Evolutionary conservation across 495 filamentous ascomycete species (phyloP).

Genomic region (Aspergillus olivimuriae): DNA sequence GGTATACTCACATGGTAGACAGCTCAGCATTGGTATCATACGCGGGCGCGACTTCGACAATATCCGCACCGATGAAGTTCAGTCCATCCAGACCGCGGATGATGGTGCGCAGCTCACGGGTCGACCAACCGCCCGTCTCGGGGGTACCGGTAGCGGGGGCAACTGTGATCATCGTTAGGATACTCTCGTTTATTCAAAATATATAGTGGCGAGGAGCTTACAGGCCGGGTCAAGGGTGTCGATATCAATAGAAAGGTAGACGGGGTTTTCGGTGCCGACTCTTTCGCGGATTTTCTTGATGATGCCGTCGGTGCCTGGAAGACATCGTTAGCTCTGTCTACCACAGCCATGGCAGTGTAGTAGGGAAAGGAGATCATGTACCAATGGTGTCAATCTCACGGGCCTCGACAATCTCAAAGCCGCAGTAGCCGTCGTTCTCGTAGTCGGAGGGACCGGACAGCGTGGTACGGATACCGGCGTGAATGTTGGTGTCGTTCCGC

Average conservation of each 20-base stretch:
- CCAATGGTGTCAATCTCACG: constrained; percentile 76
- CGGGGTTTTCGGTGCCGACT: constrained; percentile 64
- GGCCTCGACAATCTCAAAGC: constrained; percentile 76
- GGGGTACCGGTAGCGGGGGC: constrained; percentile 81
- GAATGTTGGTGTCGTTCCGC: constrained; percentile 76
- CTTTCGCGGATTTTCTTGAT: constrained; percentile 68
- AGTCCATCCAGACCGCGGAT: constrained; percentile 68
- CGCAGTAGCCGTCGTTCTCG: constrained; percentile 76
- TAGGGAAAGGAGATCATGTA: constrained; percentile 4
- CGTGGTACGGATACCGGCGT: constrained; percentile 78
- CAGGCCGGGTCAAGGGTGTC: constrained; percentile 83
- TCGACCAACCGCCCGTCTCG: constrained; percentile 83
- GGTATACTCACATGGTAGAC: constrained; percentile 50
- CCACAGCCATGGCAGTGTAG: no score
- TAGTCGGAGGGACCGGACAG: constrained; percentile 67
- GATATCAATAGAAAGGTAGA: constrained; percentile 85
- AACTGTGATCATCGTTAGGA: constrained; percentile 32
- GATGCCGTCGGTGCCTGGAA: constrained; percentile 49
- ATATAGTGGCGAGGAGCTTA: constrained; percentile 24
- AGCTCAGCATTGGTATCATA: constrained; percentile 66
- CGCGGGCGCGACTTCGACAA: constrained; percentile 67
- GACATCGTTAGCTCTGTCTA: not conserved
- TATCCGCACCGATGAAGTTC: constrained; percentile 72
- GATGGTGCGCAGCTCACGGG: constrained; percentile 68
- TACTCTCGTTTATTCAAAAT: not conserved